These are phyloP conservation scores for Phytophthora citricola DNA, from an alignment of 352 stramenopile species.

Conservation along the genomic window DNA sequence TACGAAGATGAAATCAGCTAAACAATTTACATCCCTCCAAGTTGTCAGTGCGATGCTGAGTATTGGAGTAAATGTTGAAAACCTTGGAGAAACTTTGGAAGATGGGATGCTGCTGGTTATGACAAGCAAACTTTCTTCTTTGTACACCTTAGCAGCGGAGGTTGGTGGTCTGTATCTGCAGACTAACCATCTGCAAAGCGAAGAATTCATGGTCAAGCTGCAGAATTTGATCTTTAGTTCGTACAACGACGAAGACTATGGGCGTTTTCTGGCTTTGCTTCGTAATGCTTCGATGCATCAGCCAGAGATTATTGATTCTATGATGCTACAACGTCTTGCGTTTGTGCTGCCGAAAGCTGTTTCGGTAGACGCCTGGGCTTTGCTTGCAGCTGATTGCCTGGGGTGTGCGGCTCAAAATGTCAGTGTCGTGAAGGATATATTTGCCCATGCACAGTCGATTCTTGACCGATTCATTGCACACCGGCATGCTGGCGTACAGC, in stretches of 20 bases:
- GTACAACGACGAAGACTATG: conserved; percentile 74
- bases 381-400: conserved; percentile 55
- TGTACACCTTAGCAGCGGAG: conserved; percentile 75
- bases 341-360: conserved; percentile 72
- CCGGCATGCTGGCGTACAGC: conserved; percentile 56
- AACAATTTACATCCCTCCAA: conserved; percentile 66
- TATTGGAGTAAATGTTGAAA: conserved; percentile 30
- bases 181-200: conserved; percentile 3
- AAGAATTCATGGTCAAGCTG: conserved; percentile 46
- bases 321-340: conserved; percentile 77
- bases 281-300: conserved; percentile 72
- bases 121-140: conserved; percentile 47
- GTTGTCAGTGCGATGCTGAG: conserved; percentile 66
- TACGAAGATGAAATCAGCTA: conserved; percentile 43
- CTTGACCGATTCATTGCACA: conserved; percentile 63
- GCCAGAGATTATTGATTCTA: conserved; percentile 56
- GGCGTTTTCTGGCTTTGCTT: conserved; percentile 66
- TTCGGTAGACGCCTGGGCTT: conserved; percentile 63
- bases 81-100: conserved; percentile 39
- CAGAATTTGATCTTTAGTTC: conserved; percentile 50
- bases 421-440: conserved; percentile 45
- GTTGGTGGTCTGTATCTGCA: conserved; percentile 62
- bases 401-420: conserved; percentile 51
- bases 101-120: conserved; percentile 62
- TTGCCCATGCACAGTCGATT: conserved; percentile 55